A percentile compares a stretch with the other conserved stretches of the same genome.
Conservation (phyloP, 306 rosid genomes). For the Quercus glauca region DNA sequence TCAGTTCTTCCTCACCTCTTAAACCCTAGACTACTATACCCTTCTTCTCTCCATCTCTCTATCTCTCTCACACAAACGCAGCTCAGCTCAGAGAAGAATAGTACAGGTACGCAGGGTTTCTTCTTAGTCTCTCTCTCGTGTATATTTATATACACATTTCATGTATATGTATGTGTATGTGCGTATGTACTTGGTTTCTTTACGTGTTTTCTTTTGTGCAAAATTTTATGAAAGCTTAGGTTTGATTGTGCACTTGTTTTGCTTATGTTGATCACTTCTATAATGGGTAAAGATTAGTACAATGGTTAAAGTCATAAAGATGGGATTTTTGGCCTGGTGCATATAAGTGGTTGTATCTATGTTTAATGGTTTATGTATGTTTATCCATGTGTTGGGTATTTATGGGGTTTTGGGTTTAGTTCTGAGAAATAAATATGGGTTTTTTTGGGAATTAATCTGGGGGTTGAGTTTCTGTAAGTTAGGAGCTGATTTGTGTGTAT, state of each 20-base stretch:
- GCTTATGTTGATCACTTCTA: background rate
- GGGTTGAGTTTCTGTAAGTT: background rate
- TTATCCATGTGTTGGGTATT: background rate
- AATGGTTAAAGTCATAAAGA: background rate
- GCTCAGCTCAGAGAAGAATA: background rate
- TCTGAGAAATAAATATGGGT: background rate
- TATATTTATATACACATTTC: background rate
- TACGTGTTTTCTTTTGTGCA: background rate
- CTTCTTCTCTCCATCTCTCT: conserved; percentile 1
- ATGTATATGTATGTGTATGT: background rate
- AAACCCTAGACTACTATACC: conserved; percentile 34
- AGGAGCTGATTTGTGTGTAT: background rate
- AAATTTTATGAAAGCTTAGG: background rate
- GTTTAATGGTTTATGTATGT: background rate
- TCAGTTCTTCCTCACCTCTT: background rate
- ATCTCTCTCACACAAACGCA: background rate
- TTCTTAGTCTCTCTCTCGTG: background rate
- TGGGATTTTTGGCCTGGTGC: background rate
- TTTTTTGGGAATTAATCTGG: background rate
- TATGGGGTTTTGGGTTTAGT: too few species aligned
- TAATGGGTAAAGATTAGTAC: background rate
- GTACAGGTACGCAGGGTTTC: conserved; percentile 13
- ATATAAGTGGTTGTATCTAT: background rate
- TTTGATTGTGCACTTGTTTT: background rate
- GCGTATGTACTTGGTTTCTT: background rate